These are phyloP conservation scores for Parietichytrium sp. DNA, from an alignment of 108 stramenopile genomes.

Conservation along the genomic window DNA sequence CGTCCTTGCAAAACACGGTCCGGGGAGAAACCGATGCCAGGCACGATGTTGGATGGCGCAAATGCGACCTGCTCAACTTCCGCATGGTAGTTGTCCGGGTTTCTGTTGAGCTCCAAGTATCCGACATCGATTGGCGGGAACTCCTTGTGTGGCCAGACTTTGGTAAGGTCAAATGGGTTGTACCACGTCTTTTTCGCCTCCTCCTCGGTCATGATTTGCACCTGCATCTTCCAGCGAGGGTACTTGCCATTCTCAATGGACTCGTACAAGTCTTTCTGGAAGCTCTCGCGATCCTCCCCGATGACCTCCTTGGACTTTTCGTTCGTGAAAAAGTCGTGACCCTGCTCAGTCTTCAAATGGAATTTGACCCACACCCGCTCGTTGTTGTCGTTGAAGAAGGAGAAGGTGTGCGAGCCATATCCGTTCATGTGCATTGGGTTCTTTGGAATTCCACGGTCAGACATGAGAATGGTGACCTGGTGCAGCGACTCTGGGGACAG, in stretches of 20 bases:
- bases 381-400: constrained; percentile 63
- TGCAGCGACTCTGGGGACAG: constrained; percentile 68
- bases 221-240: constrained; percentile 65
- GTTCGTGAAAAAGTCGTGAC: constrained; percentile 63
- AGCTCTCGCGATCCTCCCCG: constrained; percentile 64
- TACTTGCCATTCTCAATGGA: constrained; percentile 62
- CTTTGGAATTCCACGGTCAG: constrained; percentile 64
- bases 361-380: constrained; percentile 69
- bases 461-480: constrained; percentile 65
- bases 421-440: constrained; percentile 69
- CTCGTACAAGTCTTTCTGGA: constrained; percentile 69
- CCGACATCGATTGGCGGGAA: constrained; percentile 68
- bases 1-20: constrained; percentile 72
- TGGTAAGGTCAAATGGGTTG: constrained; percentile 73
- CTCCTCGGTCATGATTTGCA: constrained; percentile 65
- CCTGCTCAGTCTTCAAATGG: constrained; percentile 75
- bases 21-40: constrained; percentile 72
- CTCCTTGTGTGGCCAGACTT: constrained; percentile 69
- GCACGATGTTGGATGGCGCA: constrained; percentile 69
- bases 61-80: constrained; percentile 73
- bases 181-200: constrained; percentile 55
- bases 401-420: constrained; percentile 72
- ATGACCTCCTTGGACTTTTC: constrained; percentile 48
- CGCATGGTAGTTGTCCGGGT: constrained; percentile 70
- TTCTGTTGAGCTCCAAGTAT: constrained; percentile 67